Evolutionary conservation across 1,284 basidiomycete species (phyloP).

Genomic region (Spongispora temasekensis): DNA sequence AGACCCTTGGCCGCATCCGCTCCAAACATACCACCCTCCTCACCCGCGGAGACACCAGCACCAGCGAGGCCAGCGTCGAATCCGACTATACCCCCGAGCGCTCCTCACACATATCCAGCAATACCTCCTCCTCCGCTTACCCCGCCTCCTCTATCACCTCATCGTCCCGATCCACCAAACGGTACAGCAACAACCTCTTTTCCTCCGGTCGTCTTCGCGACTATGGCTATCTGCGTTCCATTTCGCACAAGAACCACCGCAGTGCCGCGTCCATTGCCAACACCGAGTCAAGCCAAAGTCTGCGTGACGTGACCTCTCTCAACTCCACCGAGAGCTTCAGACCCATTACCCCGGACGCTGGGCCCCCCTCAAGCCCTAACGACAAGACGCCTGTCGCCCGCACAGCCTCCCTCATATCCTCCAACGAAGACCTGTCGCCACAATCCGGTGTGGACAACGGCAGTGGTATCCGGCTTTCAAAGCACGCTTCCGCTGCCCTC

Average conservation of each 20-base stretch:
- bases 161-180: constrained; percentile 54
- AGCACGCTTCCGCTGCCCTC: constrained; percentile 67
- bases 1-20: constrained; percentile 64
- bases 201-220: constrained; percentile 76
- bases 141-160: constrained; percentile 47
- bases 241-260: constrained; percentile 48
- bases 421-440: constrained; percentile 27
- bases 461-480: constrained; percentile 38
- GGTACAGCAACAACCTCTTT: constrained; percentile 82
- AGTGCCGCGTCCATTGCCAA: constrained; percentile 52
- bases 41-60: constrained; percentile 14
- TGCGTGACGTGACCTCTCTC: constrained; percentile 44
- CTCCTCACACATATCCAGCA: constrained; percentile 48
- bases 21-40: constrained; percentile 38
- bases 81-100: constrained; percentile 42
- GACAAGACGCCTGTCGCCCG: constrained; percentile 42
- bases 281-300: constrained; percentile 47
- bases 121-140: constrained; percentile 43
- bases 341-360: constrained; percentile 56
- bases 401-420: constrained; percentile 40
- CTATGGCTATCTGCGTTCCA: constrained; percentile 64
- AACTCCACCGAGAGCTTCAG: constrained; percentile 49
- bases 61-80: constrained; percentile 39
- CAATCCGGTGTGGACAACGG: constrained; percentile 30
- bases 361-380: constrained; percentile 54